Conservation (phyloP, 352 stramenopile genomes). For the Globisporangium spinosum region DNA sequence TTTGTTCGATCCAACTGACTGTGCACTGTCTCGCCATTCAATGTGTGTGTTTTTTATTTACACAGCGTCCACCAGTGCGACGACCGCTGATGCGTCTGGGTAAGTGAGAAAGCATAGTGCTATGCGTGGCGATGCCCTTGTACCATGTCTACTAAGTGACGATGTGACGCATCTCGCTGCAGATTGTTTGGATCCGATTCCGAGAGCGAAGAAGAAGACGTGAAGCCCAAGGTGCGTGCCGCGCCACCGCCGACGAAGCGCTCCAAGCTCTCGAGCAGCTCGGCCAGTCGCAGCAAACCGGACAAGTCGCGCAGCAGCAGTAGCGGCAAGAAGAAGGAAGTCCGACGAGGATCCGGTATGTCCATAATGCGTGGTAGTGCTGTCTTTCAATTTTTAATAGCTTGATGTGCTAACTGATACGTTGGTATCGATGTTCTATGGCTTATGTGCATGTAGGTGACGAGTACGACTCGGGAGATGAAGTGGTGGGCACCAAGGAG, state of each 20-base stretch:
- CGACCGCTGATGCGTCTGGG: constrained; percentile 71
- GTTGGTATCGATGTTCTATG: too few relatives aligned
- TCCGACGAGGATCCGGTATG: constrained; percentile 20
- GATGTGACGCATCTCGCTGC: background rate
- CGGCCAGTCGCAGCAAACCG: constrained; percentile 12
- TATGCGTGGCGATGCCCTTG: background rate
- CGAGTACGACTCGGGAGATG: constrained; percentile 85
- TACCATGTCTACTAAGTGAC: background rate
- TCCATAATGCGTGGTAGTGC: background rate
- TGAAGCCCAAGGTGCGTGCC: constrained; percentile 38
- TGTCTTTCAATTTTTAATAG: background rate
- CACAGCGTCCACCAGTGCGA: constrained; percentile 33
- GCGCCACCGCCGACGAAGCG: constrained; percentile 45
- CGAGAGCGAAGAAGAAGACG: constrained; percentile 74
- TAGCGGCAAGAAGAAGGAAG: constrained; percentile 11
- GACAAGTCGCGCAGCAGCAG: constrained; percentile 10
- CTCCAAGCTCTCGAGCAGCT: constrained; percentile 28
- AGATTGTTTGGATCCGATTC: constrained; percentile 87
- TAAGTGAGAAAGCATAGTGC: constrained; percentile 16
- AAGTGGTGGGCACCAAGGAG: constrained; percentile 65
- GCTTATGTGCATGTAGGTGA: constrained; percentile 29
- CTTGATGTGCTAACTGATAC: background rate
- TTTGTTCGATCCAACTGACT: background rate
- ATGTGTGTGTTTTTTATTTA: background rate
- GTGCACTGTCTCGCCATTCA: background rate